Conservation (phyloP, 1,139 yeast genomes). For the Kurtzmaniella quercitrusa region DNA sequence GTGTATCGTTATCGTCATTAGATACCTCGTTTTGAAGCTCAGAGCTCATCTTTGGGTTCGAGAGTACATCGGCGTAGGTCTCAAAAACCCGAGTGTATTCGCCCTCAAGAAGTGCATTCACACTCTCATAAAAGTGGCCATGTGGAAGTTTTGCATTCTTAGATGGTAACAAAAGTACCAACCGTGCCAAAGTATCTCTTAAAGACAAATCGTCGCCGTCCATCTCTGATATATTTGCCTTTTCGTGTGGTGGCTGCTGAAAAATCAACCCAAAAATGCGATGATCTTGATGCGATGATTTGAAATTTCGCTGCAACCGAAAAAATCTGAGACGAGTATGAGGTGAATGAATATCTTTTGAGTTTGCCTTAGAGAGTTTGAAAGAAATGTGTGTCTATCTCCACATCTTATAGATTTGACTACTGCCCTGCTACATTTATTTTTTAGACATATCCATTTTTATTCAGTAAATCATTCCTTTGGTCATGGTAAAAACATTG, state of each 20-base stretch:
- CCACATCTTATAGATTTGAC: too few species aligned
- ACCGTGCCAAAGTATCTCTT: conserved; percentile 20
- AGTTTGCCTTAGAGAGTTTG: too few species aligned
- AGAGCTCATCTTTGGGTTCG: not conserved
- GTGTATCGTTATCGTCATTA: not conserved
- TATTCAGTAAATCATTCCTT: too few species aligned
- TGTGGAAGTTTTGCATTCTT: conserved; percentile 17
- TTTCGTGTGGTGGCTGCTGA: not conserved
- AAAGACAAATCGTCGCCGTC: conserved; percentile 9
- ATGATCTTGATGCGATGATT: not conserved
- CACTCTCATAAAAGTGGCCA: conserved; percentile 11
- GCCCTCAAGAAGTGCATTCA: conserved; percentile 12
- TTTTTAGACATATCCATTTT: too few species aligned
- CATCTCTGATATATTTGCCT: conserved; percentile 4
- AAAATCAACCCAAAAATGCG: conserved; percentile 1
- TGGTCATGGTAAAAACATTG: conserved; percentile 5
- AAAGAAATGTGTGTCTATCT: too few species aligned
- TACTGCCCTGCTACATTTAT: too few species aligned
- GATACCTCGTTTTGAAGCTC: not conserved
- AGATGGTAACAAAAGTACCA: conserved; percentile 22
- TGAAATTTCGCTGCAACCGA: conserved; percentile 1
- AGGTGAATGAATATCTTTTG: too few species aligned
- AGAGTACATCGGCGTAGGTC: not conserved
- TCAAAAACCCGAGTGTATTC: not conserved
- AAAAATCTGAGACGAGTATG: conserved; percentile 4